Base-by-base conservation (phyloP, 2,329 filamentous ascomycete genomes). In the Colletotrichum sp. region DNA sequence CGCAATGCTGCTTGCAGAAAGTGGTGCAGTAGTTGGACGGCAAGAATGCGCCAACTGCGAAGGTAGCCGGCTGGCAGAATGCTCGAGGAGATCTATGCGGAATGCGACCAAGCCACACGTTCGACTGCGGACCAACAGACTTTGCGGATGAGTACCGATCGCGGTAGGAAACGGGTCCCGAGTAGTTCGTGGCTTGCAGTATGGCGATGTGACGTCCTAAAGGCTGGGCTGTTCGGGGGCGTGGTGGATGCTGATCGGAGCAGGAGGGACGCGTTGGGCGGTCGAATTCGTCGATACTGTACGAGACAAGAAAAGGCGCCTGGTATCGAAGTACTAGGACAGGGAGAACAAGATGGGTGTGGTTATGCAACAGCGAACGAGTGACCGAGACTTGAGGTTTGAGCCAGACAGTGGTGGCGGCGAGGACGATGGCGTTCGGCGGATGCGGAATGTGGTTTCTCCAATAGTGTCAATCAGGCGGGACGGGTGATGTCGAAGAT, bases 91-190 rank as follows among this genome's bases (percentile, higher is more conserved):
- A 76, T 76, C 70, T 76, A 60, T 76, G 57, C 73, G 64, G 70
- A 76, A 76, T 76, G 73, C 73, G 59, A 68, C 57, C 70, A 76
- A 76, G 73, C 73, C 73, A 76, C 73, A 65, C 32, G 32, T 68
- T 76, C 57, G 60, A 64, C 57, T 32, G 73, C 39, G 21, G 60
- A 36, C 59, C 64, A 65, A 30, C 18, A 64, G 39, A 34, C 24
- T 73, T 49, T 44, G 21, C 30, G 9, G 13, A 24, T 30, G 44
- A 65, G 55, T 21, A 24, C 13, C 57, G 68, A 26, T 16, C 68
- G 34, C 39, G 70, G 44, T 49, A 44, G n/a, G 44, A 49, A 26
- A 68, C 34, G 57, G 32, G 28, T 60, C 36, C 26, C 6, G 59
- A 24, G 52, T 39, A 9, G 26, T 69, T 67, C 44, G 70, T 68